Base-by-base conservation (phyloP, 306 rosid genomes). In the Vigna angularis region DNA sequence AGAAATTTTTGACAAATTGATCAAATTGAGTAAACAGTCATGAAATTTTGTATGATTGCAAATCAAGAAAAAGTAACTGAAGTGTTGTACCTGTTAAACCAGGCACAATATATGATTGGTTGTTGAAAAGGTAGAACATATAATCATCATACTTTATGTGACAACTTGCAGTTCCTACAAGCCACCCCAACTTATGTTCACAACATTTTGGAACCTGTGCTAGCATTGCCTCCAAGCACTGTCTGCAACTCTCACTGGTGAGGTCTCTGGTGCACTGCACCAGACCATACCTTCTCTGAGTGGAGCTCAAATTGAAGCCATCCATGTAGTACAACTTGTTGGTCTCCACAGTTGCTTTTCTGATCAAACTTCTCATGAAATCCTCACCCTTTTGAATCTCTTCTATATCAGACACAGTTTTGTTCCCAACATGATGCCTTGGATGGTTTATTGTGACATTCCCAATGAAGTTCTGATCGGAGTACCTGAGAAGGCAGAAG, bases 201-300 rank as follows among this genome's bases (percentile, higher is more conserved):
- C 83, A 52, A 16, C 78, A 72, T 4, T 13, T 0, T 2, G 68
- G 74, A 42, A 72, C 58, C 11, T 63, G 7, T n/a, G 59, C 16
- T 16, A 79, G 11, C 40, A 79, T 14, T 18, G 47, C 49, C 14
- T 53, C 70, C 70, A 30, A 28, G 13, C 84, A 73, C 53, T 65
- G 44, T 1, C 49, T 55, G 10, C 84, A 80, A 1, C 10, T 15
- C 0, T 67, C 36, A 9, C 0, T 24, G 5, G 16, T 57, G 14
- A 81, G 75, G n/a, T 81, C 84, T 24, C 84, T 65, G 1, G 51
- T 59, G 5, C 84, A 81, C 4, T 81, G 84, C 47, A 44, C 83
- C 28, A 79, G 3, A 0, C 73, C 83, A 53, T 72, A 79, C 66
- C 78, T 49, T 17, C 6, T 72, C 38, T 44, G 56, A 11, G 49